phyloP scores from a whole-genome alignment of 305 asterid genomes.

The Coffea humblotiana region DNA sequence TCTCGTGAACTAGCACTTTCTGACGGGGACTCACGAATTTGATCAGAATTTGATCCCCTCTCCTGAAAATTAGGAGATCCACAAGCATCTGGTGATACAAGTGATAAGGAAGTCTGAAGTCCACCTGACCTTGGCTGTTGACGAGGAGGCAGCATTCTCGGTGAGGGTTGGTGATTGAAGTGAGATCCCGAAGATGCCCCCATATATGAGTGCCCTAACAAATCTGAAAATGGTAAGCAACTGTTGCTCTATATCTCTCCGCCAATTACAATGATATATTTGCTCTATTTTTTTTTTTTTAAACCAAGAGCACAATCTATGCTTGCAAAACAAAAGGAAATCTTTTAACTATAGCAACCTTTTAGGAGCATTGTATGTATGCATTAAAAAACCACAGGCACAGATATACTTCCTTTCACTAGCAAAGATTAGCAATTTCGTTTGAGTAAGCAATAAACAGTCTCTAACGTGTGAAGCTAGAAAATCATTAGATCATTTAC shows the following conservation, averaged over 20 bases:
- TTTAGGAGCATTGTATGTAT: background rate
- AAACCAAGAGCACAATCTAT: background rate
- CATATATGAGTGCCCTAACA: constrained; percentile 29
- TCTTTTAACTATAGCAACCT: background rate
- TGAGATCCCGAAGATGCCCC: constrained; percentile 74
- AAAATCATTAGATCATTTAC: background rate
- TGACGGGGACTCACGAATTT: constrained; percentile 79
- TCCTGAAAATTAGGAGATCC: constrained; percentile 82
- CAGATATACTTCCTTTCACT: background rate
- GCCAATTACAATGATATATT: background rate
- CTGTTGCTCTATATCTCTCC: background rate
- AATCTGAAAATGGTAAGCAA: constrained; percentile 2
- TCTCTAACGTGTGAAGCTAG: background rate
- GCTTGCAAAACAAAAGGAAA: background rate
- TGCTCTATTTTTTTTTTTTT: background rate
- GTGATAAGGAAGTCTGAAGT: constrained; percentile 70
- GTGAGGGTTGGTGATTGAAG: constrained; percentile 57
- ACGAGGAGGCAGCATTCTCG: constrained; percentile 84
- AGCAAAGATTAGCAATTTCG: background rate
- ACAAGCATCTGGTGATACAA: constrained; percentile 73
- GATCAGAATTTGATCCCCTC: constrained; percentile 76
- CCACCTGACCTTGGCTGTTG: constrained; percentile 82
- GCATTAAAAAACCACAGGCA: background rate
- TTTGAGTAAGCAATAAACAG: background rate
- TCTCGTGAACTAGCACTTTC: constrained; percentile 96